Evolutionary conservation across 2,329 filamentous ascomycete genomes (phyloP).

Genomic region (Fusarium longipes): DNA sequence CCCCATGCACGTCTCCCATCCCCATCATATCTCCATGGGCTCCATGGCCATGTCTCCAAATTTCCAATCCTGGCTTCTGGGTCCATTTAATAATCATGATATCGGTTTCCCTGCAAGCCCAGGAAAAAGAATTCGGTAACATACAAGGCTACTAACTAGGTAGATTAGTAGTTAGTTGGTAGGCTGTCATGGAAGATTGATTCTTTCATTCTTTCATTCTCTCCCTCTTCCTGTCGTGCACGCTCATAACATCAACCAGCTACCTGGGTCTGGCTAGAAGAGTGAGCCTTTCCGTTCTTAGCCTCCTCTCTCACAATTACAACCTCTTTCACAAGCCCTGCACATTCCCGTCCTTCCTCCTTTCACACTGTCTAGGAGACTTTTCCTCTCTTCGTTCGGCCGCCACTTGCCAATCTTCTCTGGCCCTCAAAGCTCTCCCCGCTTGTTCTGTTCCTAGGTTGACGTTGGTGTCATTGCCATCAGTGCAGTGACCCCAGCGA

Average conservation of each 20-base stretch:
- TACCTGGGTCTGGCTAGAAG: slow-evolving; percentile 15
- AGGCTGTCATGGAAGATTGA: background rate
- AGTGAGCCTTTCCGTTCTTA: slow-evolving; percentile 10
- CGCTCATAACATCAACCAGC: slow-evolving; percentile 15
- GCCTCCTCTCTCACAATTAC: slow-evolving; percentile 3
- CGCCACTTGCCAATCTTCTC: slow-evolving; percentile 38
- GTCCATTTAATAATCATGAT: slow-evolving; percentile 29
- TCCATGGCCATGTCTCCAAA: slow-evolving; percentile 31
- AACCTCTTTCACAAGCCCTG: slow-evolving; percentile 20
- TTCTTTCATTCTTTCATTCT: background rate
- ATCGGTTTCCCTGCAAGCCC: slow-evolving; percentile 33
- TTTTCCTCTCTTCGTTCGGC: slow-evolving; percentile 15
- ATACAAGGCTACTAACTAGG: too few species aligned
- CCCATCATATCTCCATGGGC: slow-evolving; percentile 37
- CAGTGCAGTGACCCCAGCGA: slow-evolving; percentile 9
- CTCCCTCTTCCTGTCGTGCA: background rate
- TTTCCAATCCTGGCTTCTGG: slow-evolving; percentile 35
- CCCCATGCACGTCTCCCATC: slow-evolving; percentile 31
- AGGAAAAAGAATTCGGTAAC: slow-evolving; percentile 24
- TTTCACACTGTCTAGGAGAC: slow-evolving; percentile 31
- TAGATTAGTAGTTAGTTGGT: too few species aligned
- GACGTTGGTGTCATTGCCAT: slow-evolving; percentile 19
- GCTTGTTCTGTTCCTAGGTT: slow-evolving; percentile 38
- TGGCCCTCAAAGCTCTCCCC: slow-evolving; percentile 33
- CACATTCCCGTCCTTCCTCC: slow-evolving; percentile 24